phyloP scores from a whole-genome alignment of 2,329 filamentous ascomycete genomes.

The Trichoderma guizhouense region DNA sequence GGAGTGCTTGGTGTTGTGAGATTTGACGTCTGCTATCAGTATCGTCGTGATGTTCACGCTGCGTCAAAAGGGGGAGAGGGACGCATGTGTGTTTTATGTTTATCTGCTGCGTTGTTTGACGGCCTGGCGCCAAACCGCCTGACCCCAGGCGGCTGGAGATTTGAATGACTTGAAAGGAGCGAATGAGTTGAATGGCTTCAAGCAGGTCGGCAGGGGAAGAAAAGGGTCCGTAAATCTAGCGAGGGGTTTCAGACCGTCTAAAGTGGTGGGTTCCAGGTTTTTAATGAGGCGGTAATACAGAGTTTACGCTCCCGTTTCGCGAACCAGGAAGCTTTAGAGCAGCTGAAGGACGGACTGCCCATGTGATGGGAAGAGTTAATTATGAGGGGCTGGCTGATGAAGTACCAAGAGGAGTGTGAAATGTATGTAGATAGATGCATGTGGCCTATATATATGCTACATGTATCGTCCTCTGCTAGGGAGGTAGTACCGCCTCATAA shows the following conservation, averaged over 20 bases:
- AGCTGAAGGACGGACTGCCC: neutral
- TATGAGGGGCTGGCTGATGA: neutral
- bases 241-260: constrained; percentile 13
- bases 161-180: constrained; percentile 14
- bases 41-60: neutral
- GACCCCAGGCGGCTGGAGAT: neutral
- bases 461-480: neutral
- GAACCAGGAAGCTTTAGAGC: neutral
- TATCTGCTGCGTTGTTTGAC: neutral
- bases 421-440: neutral
- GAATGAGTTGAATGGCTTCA: constrained; percentile 13
- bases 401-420: neutral
- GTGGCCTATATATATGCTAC: neutral
- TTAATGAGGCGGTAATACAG: constrained; percentile 5
- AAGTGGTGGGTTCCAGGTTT: neutral
- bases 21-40: neutral
- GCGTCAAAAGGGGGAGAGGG: constrained; percentile 9
- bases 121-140: neutral
- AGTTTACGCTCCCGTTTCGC: neutral
- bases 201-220: constrained; percentile 3
- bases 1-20: neutral
- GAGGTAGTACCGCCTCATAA: neutral
- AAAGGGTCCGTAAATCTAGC: constrained; percentile 18
- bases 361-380: neutral
- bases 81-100: constrained; percentile 13